Evolutionary conservation across 352 stramenopile species (phyloP).

Genomic region (Phytophthora rubi): DNA sequence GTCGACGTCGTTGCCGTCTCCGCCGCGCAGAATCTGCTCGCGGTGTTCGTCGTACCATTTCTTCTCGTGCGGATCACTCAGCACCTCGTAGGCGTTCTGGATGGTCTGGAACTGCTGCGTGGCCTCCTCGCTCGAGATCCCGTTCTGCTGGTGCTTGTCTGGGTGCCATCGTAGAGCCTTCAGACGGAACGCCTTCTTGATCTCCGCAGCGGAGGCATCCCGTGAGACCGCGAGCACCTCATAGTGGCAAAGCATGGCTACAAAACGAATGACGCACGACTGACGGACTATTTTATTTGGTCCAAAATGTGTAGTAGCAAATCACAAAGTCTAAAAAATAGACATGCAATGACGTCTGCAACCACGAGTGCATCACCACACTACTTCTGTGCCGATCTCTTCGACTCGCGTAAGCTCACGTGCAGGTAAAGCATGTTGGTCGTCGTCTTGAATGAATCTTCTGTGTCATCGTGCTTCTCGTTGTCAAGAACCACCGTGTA

Average conservation of each 20-base stretch:
- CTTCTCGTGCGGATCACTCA: conserved; percentile 84
- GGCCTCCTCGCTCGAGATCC: conserved; percentile 74
- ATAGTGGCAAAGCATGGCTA: conserved; percentile 82
- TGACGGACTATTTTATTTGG: background rate
- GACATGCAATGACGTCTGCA: background rate
- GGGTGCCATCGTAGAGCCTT: conserved; percentile 85
- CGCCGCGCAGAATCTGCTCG: conserved; percentile 85
- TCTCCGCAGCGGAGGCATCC: conserved; percentile 54
- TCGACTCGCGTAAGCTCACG: conserved; percentile 8
- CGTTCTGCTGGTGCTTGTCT: conserved; percentile 85
- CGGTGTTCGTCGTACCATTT: conserved; percentile 92
- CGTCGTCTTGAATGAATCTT: conserved; percentile 10
- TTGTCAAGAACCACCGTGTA: conserved; percentile 11
- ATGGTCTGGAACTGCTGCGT: conserved; percentile 87
- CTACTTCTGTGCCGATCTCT: background rate
- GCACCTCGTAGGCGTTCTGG: conserved; percentile 87
- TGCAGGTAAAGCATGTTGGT: conserved; percentile 20
- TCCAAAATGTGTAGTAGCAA: background rate
- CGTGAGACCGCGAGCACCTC: conserved; percentile 78
- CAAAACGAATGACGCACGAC: conserved; percentile 6
- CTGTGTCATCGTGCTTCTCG: background rate
- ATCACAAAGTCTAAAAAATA: conserved; percentile 1
- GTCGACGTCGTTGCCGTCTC: conserved; percentile 46
- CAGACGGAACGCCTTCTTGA: conserved; percentile 83
- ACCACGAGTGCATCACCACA: background rate